phyloP scores from a whole-genome alignment of 768 basidiomycete species.

The Lentinula lateritia region DNA sequence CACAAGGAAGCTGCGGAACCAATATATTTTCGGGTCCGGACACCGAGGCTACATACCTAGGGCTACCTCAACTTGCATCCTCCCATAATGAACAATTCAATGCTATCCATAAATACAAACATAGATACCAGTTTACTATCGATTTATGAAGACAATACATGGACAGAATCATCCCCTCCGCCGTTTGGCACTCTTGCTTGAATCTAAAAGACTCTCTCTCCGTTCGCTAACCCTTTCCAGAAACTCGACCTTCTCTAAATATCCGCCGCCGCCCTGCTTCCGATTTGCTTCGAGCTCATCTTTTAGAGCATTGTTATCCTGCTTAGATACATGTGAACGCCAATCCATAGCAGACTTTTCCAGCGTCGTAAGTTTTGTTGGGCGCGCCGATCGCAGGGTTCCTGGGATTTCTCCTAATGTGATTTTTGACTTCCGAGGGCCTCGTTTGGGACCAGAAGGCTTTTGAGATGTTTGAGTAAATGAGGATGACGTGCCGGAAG shows the following conservation, averaged over 20 bases:
- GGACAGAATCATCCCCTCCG: neutral
- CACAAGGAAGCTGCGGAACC: neutral
- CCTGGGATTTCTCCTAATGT: slow-evolving; percentile 49
- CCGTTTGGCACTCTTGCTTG: slow-evolving; percentile 39
- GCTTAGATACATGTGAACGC: slow-evolving; percentile 54
- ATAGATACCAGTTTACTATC: neutral
- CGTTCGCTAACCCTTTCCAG: slow-evolving; percentile 69
- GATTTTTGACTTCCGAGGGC: slow-evolving; percentile 63
- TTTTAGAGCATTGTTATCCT: slow-evolving; percentile 36
- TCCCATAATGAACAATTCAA: too few species aligned
- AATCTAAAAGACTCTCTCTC: slow-evolving; percentile 59
- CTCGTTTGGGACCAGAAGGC: slow-evolving; percentile 39
- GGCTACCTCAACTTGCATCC: too few species aligned
- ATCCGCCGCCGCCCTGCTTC: slow-evolving; percentile 57
- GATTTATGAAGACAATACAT: neutral
- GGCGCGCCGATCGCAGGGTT: slow-evolving; percentile 17
- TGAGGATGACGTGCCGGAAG: neutral
- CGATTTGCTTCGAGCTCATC: slow-evolving; percentile 75
- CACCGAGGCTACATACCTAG: too few species aligned
- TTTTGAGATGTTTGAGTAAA: slow-evolving; percentile 14
- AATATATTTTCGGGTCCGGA: too few species aligned
- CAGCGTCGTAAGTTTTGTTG: slow-evolving; percentile 76
- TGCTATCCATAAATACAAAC: too few species aligned
- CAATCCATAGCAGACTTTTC: slow-evolving; percentile 89
- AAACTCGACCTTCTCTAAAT: slow-evolving; percentile 83